phyloP scores from a whole-genome alignment of 495 filamentous ascomycete genomes.

The Annulohypoxylon moriforme region DNA sequence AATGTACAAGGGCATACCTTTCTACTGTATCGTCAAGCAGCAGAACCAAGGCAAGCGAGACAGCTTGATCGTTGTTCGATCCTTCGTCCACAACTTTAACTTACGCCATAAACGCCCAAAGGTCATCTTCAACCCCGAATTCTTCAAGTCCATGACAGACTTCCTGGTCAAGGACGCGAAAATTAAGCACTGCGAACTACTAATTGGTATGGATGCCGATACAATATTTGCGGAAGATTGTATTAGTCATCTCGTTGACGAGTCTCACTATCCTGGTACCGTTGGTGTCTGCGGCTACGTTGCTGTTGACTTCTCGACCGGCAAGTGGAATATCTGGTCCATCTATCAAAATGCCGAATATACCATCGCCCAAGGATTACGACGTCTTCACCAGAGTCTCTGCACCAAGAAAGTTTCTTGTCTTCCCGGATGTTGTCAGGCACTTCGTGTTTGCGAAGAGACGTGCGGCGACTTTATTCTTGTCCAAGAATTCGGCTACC shows the following conservation, averaged over 20 bases:
- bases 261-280: conserved; percentile 39
- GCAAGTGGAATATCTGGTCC: conserved; percentile 41
- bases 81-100: conserved; percentile 81
- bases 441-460: conserved; percentile 47
- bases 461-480: conserved; percentile 50
- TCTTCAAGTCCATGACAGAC: conserved; percentile 42
- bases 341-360: conserved; percentile 49
- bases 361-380: conserved; percentile 47
- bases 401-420: conserved; percentile 49
- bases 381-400: conserved; percentile 47
- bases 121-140: conserved; percentile 44
- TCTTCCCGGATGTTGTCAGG: conserved; percentile 49
- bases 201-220: conserved; percentile 51
- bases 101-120: conserved; percentile 29
- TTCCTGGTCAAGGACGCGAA: conserved; percentile 39
- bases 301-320: conserved; percentile 41
- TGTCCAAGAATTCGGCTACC: conserved; percentile 47
- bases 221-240: conserved; percentile 47
- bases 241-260: conserved; percentile 40
- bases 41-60: conserved; percentile 84
- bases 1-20: conserved; percentile 73
- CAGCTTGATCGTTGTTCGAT: conserved; percentile 81
- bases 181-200: conserved; percentile 40
- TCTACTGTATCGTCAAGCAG: conserved; percentile 71
- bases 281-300: conserved; percentile 51